A percentile compares a stretch with the other conserved stretches of the same genome.
These are phyloP conservation scores for Ogataea salicorniae DNA, from an alignment of 805 yeast species.

Conservation along the genomic window DNA sequence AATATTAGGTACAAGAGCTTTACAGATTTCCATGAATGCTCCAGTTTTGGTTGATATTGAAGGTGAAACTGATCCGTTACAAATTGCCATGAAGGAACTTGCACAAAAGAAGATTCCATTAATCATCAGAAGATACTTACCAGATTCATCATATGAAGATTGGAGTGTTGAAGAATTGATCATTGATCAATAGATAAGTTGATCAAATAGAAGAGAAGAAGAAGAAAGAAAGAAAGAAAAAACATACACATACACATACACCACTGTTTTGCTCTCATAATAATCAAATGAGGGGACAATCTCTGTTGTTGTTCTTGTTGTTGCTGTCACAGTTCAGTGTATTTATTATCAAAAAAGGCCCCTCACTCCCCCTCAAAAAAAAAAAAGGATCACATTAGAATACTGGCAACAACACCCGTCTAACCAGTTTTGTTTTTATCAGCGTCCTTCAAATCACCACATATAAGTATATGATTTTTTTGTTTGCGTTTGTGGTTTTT, in stretches of 20 bases:
- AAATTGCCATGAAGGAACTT: conserved; percentile 95
- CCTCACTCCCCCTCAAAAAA: too few relatives aligned
- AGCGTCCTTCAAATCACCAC: too few relatives aligned
- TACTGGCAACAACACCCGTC: too few relatives aligned
- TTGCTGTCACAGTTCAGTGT: too few relatives aligned
- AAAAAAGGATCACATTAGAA: too few relatives aligned
- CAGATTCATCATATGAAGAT: conserved; percentile 95
- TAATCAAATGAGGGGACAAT: too few relatives aligned
- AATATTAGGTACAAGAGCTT: conserved; percentile 93
- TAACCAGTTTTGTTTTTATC: too few relatives aligned
- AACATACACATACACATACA: neutral
- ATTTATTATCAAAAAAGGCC: too few relatives aligned
- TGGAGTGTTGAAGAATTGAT: conserved; percentile 99
- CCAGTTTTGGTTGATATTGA: conserved; percentile 97
- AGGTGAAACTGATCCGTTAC: conserved; percentile 98
- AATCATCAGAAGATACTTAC: conserved; percentile 91
- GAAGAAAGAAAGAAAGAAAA: neutral
- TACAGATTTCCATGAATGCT: conserved; percentile 97
- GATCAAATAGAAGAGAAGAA: neutral
- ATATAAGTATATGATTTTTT: too few relatives aligned
- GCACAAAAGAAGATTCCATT: conserved; percentile 93
- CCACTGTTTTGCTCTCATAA: too few relatives aligned
- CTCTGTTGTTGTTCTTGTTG: too few relatives aligned
- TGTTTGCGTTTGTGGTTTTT: too few relatives aligned
- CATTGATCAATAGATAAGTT: conserved; percentile 47